These are phyloP conservation scores for Harringtonia aguacate DNA, from an alignment of 2,329 filamentous ascomycete species.

Conservation along the genomic window DNA sequence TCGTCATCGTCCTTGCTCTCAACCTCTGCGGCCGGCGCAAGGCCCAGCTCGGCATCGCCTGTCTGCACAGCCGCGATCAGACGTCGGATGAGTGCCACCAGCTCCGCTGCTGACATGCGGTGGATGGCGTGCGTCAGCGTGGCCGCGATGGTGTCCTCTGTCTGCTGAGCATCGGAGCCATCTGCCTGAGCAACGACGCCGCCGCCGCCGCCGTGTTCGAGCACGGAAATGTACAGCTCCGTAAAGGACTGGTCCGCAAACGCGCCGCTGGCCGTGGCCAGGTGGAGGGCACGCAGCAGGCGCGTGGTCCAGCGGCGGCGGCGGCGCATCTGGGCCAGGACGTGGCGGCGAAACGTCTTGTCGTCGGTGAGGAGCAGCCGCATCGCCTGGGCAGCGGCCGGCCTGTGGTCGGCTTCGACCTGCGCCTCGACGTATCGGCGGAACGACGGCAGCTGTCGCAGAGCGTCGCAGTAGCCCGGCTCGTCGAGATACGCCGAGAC, in stretches of 20 bases:
- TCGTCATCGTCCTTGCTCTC: slow-evolving; percentile 20
- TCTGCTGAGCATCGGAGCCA: background rate
- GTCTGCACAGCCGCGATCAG: slow-evolving; percentile 25
- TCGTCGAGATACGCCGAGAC: slow-evolving; percentile 22
- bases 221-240: slow-evolving; percentile 49
- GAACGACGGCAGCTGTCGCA: slow-evolving; percentile 62
- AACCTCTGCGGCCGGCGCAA: slow-evolving; percentile 22
- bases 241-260: slow-evolving; percentile 28
- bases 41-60: slow-evolving; percentile 26
- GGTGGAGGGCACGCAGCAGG: slow-evolving; percentile 38
- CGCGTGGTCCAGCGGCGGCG: slow-evolving; percentile 21
- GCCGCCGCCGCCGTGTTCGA: slow-evolving; percentile 18
- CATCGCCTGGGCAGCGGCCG: slow-evolving; percentile 26
- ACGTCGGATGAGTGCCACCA: slow-evolving; percentile 29
- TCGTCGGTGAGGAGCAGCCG: slow-evolving; percentile 18
- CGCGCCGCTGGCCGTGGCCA: slow-evolving; percentile 27
- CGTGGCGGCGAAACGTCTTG: background rate
- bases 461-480: slow-evolving; percentile 52
- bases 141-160: slow-evolving; percentile 37
- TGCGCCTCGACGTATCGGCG: slow-evolving; percentile 38
- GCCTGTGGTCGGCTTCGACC: slow-evolving; percentile 23
- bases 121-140: slow-evolving; percentile 40
- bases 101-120: slow-evolving; percentile 44
- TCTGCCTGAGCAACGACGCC: slow-evolving; percentile 18
- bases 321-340: slow-evolving; percentile 32